Evolutionary conservation across 2,329 filamentous ascomycete genomes (phyloP), one percentile per base, ranked within the genome.

Genomic region (Paramyrothecium sp.): DNA sequence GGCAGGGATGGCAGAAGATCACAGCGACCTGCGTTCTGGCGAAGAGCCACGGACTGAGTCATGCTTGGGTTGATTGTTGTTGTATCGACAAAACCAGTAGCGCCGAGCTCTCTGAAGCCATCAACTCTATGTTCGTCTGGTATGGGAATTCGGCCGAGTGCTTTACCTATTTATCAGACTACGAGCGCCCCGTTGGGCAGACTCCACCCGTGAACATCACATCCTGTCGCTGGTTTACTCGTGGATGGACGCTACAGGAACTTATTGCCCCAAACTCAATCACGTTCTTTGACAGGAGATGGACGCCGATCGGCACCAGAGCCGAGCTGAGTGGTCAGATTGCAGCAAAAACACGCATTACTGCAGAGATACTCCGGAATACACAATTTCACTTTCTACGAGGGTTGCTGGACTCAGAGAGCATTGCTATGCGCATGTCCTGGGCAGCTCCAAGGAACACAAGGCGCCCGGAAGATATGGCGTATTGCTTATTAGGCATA

Each of bases 81-180:
- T 53, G 51, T 33, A 53, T 53, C 3, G 21, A 53, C 33, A 38
- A 41, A 19, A 12, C 16, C n/a, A 53, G 30, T 19, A 38, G 51
- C 51, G 51, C 30, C 26, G 51, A 53, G 20, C 51, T 53, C 17
- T 41, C 30, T 21, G 51, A 53, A 19, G 30, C 51, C n/a, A 53
- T 53, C 51, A 53, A 38, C 16, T 53, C 51, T 30, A 53, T 53
- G 51, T 53, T 53, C 30, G 11, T 16, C 3, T 53, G 26, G 51
- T 53, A 53, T 16, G 51, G 30, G n/a, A 16, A 19, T 11, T 38
- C 51, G 20, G 30, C n/a, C 2, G 20, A 20, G 20, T 53, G 51
- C 11, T 53, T 41, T 17, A 16, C 51, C 4, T 53, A 53, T 11
- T 19, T 53, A 13, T 53, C 51, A 22, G 50, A 51, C 7, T 51